These are phyloP conservation scores for Penicillium antarcticum DNA, from an alignment of 495 filamentous ascomycete genomes.

Conservation along the genomic window DNA sequence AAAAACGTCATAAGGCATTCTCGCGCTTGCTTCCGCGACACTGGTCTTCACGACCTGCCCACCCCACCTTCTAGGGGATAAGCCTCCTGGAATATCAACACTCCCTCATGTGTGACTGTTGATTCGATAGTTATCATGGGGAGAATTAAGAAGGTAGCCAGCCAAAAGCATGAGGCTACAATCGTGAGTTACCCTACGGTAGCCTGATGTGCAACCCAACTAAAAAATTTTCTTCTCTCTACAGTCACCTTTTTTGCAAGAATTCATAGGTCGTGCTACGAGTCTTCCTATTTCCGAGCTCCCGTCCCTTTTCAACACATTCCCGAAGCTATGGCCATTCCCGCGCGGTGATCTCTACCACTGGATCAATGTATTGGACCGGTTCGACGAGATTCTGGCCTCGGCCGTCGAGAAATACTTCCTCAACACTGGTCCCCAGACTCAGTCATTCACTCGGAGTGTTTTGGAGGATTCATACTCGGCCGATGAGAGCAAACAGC, in stretches of 20 bases:
- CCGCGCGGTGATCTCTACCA: constrained; percentile 97
- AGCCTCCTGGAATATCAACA: constrained; percentile 25
- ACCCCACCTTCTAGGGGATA: constrained; percentile 31
- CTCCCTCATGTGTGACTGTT: constrained; percentile 48
- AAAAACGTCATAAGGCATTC: constrained; percentile 47
- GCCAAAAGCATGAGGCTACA: constrained; percentile 88
- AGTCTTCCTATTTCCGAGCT: constrained; percentile 71
- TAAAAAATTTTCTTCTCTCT: constrained; percentile 27
- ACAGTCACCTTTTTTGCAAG: constrained; percentile 80
- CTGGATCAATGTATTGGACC: constrained; percentile 93
- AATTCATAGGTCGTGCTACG: constrained; percentile 68
- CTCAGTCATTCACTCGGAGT: constrained; percentile 62
- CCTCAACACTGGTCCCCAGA: constrained; percentile 77
- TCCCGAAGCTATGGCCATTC: constrained; percentile 89
- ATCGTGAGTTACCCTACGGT: constrained; percentile 59
- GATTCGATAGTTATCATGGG: constrained; percentile 61
- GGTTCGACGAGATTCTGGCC: constrained; percentile 87
- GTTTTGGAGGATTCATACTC: constrained; percentile 56
- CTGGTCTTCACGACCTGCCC: constrained; percentile 29
- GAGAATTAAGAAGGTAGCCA: constrained; percentile 94
- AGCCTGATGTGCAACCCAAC: constrained; percentile 15
- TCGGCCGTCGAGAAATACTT: constrained; percentile 77
- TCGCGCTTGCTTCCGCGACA: constrained; percentile 37
- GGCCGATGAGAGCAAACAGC: constrained; percentile 34
- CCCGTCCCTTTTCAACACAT: constrained; percentile 69